These are phyloP conservation scores for Hansenula anomala DNA, from an alignment of 1,139 yeast genomes.

Conservation along the genomic window DNA sequence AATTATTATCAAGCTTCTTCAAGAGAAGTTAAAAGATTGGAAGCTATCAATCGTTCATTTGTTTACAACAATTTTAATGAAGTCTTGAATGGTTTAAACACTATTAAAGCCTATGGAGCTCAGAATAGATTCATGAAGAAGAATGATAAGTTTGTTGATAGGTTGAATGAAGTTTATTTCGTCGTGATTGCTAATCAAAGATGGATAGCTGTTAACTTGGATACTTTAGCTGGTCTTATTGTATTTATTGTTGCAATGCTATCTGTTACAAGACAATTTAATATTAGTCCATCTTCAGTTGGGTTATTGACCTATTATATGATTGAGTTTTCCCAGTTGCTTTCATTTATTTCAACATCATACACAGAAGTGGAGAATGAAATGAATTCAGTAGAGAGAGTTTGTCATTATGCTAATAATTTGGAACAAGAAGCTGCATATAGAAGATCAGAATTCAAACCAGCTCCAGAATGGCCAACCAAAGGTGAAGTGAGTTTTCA, in stretches of 20 bases:
- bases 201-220: slow-evolving; percentile 54
- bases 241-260: slow-evolving; percentile 48
- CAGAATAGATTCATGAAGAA: slow-evolving; percentile 35
- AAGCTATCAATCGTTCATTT: slow-evolving; percentile 56
- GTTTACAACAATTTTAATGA: slow-evolving; percentile 63
- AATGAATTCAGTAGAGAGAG: slow-evolving; percentile 77
- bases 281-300: slow-evolving; percentile 57
- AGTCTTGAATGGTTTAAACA: slow-evolving; percentile 48
- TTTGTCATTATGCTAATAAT: slow-evolving; percentile 62
- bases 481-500: slow-evolving; percentile 46
- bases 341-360: slow-evolving; percentile 44
- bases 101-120: slow-evolving; percentile 46
- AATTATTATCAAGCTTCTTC: slow-evolving; percentile 54
- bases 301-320: slow-evolving; percentile 67
- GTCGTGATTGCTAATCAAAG: slow-evolving; percentile 51
- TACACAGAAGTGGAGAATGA: slow-evolving; percentile 66
- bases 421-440: slow-evolving; percentile 59
- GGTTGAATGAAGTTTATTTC: slow-evolving; percentile 54
- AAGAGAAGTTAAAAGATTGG: slow-evolving; percentile 59
- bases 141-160: slow-evolving; percentile 37
- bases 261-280: slow-evolving; percentile 59
- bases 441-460: slow-evolving; percentile 40
- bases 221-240: slow-evolving; percentile 33
- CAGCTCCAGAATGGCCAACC: slow-evolving; percentile 50
- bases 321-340: slow-evolving; percentile 42